Evolutionary conservation across 192 early-diverging fungal species (phyloP).

Genomic region (Piromyces finnis): DNA sequence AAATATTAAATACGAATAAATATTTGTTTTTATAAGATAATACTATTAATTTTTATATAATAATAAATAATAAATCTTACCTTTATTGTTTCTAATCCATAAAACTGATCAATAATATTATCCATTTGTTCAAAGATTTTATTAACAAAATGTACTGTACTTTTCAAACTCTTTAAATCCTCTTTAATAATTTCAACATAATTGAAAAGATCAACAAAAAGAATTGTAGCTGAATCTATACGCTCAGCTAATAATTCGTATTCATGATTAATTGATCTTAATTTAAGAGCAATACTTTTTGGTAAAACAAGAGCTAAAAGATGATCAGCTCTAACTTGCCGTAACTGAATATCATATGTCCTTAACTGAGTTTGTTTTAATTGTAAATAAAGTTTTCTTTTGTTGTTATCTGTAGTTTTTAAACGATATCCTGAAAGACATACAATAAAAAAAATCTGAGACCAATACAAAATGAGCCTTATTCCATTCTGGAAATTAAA

Average conservation of each 20-base stretch:
- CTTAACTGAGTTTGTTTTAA: background rate
- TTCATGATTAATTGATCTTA: background rate
- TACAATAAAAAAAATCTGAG: background rate
- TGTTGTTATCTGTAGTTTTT: background rate
- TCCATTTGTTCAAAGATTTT: background rate
- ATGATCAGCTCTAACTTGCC: background rate
- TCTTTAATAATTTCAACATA: background rate
- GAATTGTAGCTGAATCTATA: background rate
- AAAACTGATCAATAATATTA: background rate
- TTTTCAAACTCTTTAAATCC: background rate
- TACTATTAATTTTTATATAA: background rate
- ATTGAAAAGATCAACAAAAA: background rate
- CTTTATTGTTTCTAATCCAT: background rate
- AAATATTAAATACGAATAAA: too few species aligned
- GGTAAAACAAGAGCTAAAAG: background rate
- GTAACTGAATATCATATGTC: background rate
- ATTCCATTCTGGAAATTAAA: background rate
- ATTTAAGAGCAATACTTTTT: background rate
- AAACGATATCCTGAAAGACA: background rate
- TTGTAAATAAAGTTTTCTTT: background rate
- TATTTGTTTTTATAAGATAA: too few species aligned
- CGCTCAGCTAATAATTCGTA: background rate
- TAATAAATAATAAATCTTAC: background rate
- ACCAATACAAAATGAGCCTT: background rate
- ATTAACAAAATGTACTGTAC: background rate